Base-by-base conservation (phyloP, 495 filamentous ascomycete genomes). In the Neurospora discreta region DNA sequence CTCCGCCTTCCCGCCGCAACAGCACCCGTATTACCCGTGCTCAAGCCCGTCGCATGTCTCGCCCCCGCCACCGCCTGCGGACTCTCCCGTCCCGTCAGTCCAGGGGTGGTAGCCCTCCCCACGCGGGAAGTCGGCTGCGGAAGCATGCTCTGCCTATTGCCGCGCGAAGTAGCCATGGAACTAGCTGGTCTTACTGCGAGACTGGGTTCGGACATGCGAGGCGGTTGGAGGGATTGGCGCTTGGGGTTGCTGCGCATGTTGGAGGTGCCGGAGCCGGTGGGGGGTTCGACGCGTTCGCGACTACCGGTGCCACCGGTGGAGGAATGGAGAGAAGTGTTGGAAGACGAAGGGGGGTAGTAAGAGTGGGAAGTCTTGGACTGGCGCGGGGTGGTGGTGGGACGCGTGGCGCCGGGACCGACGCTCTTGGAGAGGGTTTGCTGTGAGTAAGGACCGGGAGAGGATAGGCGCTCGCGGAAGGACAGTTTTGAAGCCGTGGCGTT, bases 401-500 rank as follows among this genome's bases (percentile, higher is more conserved):
- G 1, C 20, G 20, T 15, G 2, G 26, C 52, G 52, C 52, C 33
- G 23, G 52, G 52, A 0, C 52, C 52, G 1, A 60, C 23, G 13
- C 20, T 30, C 26, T 78, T 82, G 36, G 76, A 71, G 16, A 79
- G 72, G 26, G 76, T 44, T 16, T 79, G 78, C 20, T 77, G 81
- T 10, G 75, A 69, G n/a, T 82, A 74, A 0, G 81, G 73, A 9
- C 78, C 78, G 2, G 84, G 79, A 68, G 83, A 83, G 23, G 82
- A 76, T 23, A 87, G 73, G 18, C 84, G 78, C 23, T 87, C 85
- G 60, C 85, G 81, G 79, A 86, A 87, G 20, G 84, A 85, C 16
- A 82, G 75, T 23, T 78, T 79, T 20, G 78, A 80, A 15, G 76
- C 74, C 6, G 75, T 73, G 41, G 75, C 60, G 4, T 60, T 60